These are phyloP conservation scores for Pestalotiopsis sp. DNA, from an alignment of 2,329 filamentous ascomycete genomes.

Conservation along the genomic window DNA sequence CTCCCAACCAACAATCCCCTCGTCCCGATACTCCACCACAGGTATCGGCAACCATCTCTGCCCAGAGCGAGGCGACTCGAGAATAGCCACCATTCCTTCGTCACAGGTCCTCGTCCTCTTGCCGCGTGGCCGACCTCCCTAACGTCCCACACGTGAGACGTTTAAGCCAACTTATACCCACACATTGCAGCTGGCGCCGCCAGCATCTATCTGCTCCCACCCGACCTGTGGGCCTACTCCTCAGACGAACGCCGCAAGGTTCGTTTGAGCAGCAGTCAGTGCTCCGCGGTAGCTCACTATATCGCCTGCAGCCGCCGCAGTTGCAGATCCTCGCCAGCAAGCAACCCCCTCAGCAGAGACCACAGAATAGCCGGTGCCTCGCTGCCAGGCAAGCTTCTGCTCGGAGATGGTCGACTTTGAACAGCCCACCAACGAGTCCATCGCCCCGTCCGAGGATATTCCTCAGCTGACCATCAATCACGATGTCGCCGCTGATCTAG, in stretches of 20 bases:
- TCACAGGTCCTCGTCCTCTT: slow-evolving; percentile 80
- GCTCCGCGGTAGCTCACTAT: slow-evolving; percentile 73
- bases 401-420: slow-evolving; percentile 83
- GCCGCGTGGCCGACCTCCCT: slow-evolving; percentile 86
- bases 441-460: slow-evolving; percentile 80
- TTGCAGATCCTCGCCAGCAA: neutral
- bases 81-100: slow-evolving; percentile 84
- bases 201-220: slow-evolving; percentile 67
- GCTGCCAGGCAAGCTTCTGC: slow-evolving; percentile 23
- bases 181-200: slow-evolving; percentile 82
- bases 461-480: slow-evolving; percentile 96
- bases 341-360: neutral
- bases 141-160: slow-evolving; percentile 77
- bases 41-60: slow-evolving; percentile 75
- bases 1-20: slow-evolving; percentile 71
- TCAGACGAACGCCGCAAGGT: slow-evolving; percentile 91
- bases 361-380: slow-evolving; percentile 20
- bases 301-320: slow-evolving; percentile 20
- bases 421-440: slow-evolving; percentile 79
- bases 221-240: slow-evolving; percentile 92
- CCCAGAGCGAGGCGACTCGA: slow-evolving; percentile 61
- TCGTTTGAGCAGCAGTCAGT: slow-evolving; percentile 98
- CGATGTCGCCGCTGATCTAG: slow-evolving; percentile 88
- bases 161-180: slow-evolving; percentile 42
- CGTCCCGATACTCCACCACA: slow-evolving; percentile 79